phyloP scores from a whole-genome alignment of 1,284 basidiomycete species.

The Cutaneotrichosporon spelunceum region DNA sequence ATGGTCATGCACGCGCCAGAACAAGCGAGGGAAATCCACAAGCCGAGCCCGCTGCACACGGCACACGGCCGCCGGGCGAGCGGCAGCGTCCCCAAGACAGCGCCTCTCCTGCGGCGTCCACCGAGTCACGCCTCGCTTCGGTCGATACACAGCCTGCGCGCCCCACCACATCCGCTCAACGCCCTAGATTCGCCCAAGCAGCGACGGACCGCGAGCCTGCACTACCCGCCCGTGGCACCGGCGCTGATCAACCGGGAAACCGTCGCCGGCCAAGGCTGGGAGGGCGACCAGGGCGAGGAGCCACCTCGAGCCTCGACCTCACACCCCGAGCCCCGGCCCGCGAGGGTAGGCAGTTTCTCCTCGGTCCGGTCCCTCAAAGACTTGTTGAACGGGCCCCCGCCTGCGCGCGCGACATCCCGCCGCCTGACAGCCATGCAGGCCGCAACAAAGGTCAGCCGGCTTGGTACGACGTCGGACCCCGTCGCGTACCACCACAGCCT shows the following conservation, averaged over 20 bases:
- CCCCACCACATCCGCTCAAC: conserved; percentile 49
- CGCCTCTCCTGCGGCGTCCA: neutral
- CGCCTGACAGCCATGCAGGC: conserved; percentile 34
- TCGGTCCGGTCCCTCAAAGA: conserved; percentile 28
- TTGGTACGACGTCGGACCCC: conserved; percentile 41
- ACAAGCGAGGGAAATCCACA: neutral
- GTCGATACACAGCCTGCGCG: conserved; percentile 43
- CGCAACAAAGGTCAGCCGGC: conserved; percentile 30
- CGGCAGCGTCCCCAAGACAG: neutral
- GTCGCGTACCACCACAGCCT: conserved; percentile 42
- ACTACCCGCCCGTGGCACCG: conserved; percentile 44
- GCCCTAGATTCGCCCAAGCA: conserved; percentile 23
- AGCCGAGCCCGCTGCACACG: neutral
- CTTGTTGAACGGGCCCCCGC: conserved; percentile 9
- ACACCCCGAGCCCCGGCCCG: conserved; percentile 9
- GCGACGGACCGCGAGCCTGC: conserved; percentile 35
- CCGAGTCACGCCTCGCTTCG: conserved; percentile 38
- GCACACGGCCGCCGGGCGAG: neutral
- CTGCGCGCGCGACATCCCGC: conserved; percentile 8
- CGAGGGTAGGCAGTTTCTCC: conserved; percentile 26
- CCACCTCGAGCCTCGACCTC: neutral
- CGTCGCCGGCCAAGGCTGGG: conserved; percentile 39
- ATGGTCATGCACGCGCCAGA: conserved; percentile 9
- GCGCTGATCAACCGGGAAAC: conserved; percentile 42
- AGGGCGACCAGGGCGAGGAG: conserved; percentile 9